Evolutionary conservation across 2,329 filamentous ascomycete genomes (phyloP), one percentile per base, ranked within the genome.

Genomic region (Diplodia mutila): DNA sequence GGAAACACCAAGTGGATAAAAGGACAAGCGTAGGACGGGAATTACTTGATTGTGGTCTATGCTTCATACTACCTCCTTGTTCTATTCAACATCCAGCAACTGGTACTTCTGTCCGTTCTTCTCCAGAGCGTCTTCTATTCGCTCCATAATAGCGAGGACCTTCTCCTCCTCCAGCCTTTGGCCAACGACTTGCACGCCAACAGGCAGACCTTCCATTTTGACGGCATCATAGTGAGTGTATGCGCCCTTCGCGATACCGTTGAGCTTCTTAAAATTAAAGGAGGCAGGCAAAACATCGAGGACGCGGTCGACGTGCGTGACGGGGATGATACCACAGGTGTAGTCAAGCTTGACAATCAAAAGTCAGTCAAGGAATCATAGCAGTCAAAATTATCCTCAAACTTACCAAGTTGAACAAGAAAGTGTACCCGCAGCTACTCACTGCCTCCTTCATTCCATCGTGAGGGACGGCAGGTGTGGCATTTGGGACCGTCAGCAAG

Each of bases 401-500:
- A 81, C 87, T 79, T 81, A 91, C 90, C 74, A 97, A 71, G 73
- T 97, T 97, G 82, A 95, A 98, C 67, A 97, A 80, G 76, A 97
- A 97, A 0, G 94, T 97, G 75, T 98, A 97, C 1, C 93, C 93
- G 74, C 94, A 97, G 71, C 90, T 92, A 70, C 90, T 91, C 53
- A 95, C 89, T 2, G 92, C 92, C 73, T 94, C 89, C 71, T 88
- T 87, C 93, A 97, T 97, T 0, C 89, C 93, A 55, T 89, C 87
- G 76, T 97, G 93, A 0, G 93, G 93, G 3, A 97, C 87, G 0
- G 94, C 94, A 1, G 94, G 93, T 0, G 93, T 97, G 0, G 94
- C 93, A 77, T 97, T 97, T 0, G 90, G 93, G n/a, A 91, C 91
- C 11, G 91, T 89, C 39, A 97, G 80, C 71, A 97, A 85, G 71